Evolutionary conservation across 306 rosid genomes (phyloP), one percentile per base, ranked within the genome.

Genomic region (Senna tora): DNA sequence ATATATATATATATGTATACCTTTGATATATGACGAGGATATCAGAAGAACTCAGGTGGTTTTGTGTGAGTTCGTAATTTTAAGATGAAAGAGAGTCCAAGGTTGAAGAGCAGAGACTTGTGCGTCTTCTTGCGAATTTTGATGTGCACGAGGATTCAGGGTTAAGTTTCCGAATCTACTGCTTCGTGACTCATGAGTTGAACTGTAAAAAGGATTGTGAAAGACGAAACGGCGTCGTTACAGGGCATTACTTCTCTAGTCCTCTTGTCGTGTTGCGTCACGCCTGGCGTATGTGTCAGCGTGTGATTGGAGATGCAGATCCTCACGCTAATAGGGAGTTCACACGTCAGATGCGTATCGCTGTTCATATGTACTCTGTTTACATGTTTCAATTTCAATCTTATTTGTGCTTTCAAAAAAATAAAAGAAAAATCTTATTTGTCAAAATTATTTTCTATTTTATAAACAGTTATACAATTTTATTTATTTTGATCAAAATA

Each of bases 301-400:
- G 46, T 34, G 20, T 59, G 25, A 59, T 59, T 59, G 65, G 65
- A 34, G 1, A 17, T 2, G 9, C 19, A n/a, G 46, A 7, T 34
- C 0, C 8, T 11, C 0, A 0, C 8, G 14, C 65, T 46, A 59
- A 59, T 59, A 59, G 46, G 0, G 1, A 28, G n/a, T 4, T 7
- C 19, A 59, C 65, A 59, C 25, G 15, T 59, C n/a, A 43, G 65
- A 59, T 34, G 28, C 45, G 46, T 1, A 33, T 59, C 28, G 65
- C n/a, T 34, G 65, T 32, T 58, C 30, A n/a, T n/a, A n/a, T n/a
- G n/a, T n/a, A n/a, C n/a, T n/a, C n/a, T n/a, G n/a, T n/a, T n/a
- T n/a, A n/a, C n/a, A n/a, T n/a, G n/a, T n/a, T n/a, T n/a, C n/a
- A n/a, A n/a, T n/a, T n/a, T n/a, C 30, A 25, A 25, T 25, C 30